These are phyloP conservation scores for Suhomyces anneliseae DNA, from an alignment of 1,139 yeast species.

Conservation along the genomic window DNA sequence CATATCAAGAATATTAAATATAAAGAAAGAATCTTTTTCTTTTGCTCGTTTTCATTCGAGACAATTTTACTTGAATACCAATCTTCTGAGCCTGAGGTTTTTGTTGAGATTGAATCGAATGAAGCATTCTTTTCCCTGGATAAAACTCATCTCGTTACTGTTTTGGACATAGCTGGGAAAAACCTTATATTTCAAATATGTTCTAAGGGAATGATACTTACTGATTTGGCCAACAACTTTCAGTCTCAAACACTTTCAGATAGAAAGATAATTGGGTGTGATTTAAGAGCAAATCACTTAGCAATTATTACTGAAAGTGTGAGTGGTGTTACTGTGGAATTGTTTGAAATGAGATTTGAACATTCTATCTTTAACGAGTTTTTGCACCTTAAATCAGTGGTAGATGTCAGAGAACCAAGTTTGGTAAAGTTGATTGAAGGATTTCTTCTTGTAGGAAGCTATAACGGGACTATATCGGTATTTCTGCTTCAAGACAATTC, in stretches of 20 bases:
- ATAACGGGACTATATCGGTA: conserved; percentile 1
- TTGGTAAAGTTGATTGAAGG: conserved; percentile 3
- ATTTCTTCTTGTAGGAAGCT: conserved; percentile 12
- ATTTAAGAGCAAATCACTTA: conserved; percentile 4
- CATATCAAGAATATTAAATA: conserved; percentile 18
- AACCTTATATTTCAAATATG: conserved; percentile 15
- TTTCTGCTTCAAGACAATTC: background rate
- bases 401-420: conserved; percentile 9
- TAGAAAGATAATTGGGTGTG: conserved; percentile 5
- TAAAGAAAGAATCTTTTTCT: conserved; percentile 23
- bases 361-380: conserved; percentile 2
- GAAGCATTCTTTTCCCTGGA: conserved; percentile 11
- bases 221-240: conserved; percentile 11
- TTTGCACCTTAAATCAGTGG: conserved; percentile 1
- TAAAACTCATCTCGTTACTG: conserved; percentile 13
- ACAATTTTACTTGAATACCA: conserved; percentile 37
- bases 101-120: conserved; percentile 29
- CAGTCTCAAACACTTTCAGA: background rate
- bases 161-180: conserved; percentile 5
- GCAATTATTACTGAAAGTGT: conserved; percentile 12
- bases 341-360: conserved; percentile 4
- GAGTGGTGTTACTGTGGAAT: conserved; percentile 4
- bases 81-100: conserved; percentile 16
- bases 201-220: conserved; percentile 10
- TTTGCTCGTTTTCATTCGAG: conserved; percentile 40